Percentiles rank a stretch among this genome's conserved stretches.
These are phyloP conservation scores for Craspedostauros australis DNA, from an alignment of 108 stramenopile genomes.

Conservation along the genomic window DNA sequence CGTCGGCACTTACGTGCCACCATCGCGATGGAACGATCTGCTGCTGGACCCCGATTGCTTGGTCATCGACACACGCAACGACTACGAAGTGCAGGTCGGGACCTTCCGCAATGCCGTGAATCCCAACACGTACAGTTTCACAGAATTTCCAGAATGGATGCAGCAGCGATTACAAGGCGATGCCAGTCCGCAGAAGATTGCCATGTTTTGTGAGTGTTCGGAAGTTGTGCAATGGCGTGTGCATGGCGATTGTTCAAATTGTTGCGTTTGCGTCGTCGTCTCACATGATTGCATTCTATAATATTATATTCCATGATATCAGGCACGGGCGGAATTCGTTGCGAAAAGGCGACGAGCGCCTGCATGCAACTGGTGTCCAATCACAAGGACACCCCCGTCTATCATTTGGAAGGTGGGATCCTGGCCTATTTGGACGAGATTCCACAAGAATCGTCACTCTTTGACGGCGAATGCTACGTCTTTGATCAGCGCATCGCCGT, in stretches of 20 bases:
- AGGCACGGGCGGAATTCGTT: slow-evolving; percentile 90
- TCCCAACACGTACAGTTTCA: slow-evolving; percentile 59
- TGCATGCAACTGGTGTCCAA: slow-evolving; percentile 24
- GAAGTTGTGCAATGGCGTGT: too few species aligned
- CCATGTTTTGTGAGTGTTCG: slow-evolving; percentile 87
- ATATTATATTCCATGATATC: not conserved
- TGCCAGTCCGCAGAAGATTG: slow-evolving; percentile 54
- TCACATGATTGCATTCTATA: too few species aligned
- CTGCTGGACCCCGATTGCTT: slow-evolving; percentile 58
- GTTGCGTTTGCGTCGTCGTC: too few species aligned
- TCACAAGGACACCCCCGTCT: slow-evolving; percentile 42
- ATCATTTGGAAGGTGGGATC: slow-evolving; percentile 88
- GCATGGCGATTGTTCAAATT: too few species aligned
- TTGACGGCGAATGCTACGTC: slow-evolving; percentile 79
- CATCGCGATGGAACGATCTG: slow-evolving; percentile 58
- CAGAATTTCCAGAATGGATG: slow-evolving; percentile 73
- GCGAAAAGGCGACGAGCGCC: slow-evolving; percentile 85
- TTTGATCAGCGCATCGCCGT: slow-evolving; percentile 82
- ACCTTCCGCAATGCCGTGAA: slow-evolving; percentile 73
- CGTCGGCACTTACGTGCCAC: slow-evolving; percentile 44
- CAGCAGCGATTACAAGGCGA: slow-evolving; percentile 13
- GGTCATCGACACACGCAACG: slow-evolving; percentile 77
- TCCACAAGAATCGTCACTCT: slow-evolving; percentile 39
- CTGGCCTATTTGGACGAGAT: slow-evolving; percentile 71
- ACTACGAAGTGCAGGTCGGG: slow-evolving; percentile 77